Percentiles rank a stretch among this genome's conserved stretches.
phyloP scores from a whole-genome alignment of 176 grass and related monocot genomes.

The Chloris gayana region DNA sequence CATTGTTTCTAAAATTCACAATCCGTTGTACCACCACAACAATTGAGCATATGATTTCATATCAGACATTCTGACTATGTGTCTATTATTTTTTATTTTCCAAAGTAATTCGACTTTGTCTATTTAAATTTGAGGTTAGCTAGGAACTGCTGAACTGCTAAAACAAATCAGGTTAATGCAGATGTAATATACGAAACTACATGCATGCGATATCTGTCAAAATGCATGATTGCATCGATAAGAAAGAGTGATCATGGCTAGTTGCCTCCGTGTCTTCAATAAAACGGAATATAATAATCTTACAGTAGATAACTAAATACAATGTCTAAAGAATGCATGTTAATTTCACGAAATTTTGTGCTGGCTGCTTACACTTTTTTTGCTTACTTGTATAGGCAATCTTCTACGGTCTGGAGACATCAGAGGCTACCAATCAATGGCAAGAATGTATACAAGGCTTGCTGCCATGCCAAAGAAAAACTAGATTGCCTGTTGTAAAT shows the following conservation, averaged over 20 bases:
- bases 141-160: neutral
- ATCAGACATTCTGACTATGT: neutral
- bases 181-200: neutral
- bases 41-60: neutral
- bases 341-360: neutral
- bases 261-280: neutral
- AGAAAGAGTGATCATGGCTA: neutral
- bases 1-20: neutral
- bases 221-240: neutral
- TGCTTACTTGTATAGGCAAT: constrained; percentile 22
- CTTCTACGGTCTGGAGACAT: constrained; percentile 66
- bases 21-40: neutral
- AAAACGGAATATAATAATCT: neutral
- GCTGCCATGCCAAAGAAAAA: constrained; percentile 65
- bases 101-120: neutral
- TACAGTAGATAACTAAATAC: neutral
- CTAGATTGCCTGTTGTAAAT: constrained; percentile 13
- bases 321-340: neutral
- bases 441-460: constrained; percentile 69
- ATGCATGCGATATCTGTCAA: neutral
- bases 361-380: neutral
- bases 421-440: constrained; percentile 70
- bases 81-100: neutral
- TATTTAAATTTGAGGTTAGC: neutral
- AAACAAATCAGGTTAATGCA: neutral